Evolutionary conservation across 1,284 basidiomycete genomes (phyloP), one percentile per base, ranked within the genome.

Genomic region (Xanthoconium separans): DNA sequence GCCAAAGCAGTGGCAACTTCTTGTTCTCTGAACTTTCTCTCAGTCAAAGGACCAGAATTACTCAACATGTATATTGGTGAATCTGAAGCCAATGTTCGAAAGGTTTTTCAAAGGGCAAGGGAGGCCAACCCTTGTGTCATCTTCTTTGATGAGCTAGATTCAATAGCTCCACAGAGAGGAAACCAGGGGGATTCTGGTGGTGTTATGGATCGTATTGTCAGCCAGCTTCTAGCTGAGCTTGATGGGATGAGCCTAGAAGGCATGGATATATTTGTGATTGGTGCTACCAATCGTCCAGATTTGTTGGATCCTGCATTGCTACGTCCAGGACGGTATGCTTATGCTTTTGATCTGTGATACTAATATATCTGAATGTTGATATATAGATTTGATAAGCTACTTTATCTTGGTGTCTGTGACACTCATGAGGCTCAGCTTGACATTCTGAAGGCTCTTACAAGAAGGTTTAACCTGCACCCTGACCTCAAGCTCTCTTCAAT

Each of bases 11-110:
- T 97, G 31, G 95, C 95, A 8, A 95, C 93, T 0, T 93, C 93
- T 2, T 95, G 90, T 65, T 89, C 93, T 15, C 80, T 97, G 62
- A 95, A 95, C 66, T 95, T 95, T 72, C 88, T 95, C 70, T 93
- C 91, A n/a, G 89, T 99, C 66, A 98, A 98, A 69, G 96, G 96
- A 0, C 96, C 96, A 1, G 95, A 98, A 65, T 78, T 99, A 31
- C 83, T 96, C 42, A 97, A 97, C 70, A 97, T 98, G 85, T 98
- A 98, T 72, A 98, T 99, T 64, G 96, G 96, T 60, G 96, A 99
- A 76, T 97, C 95, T 7, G 97, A 99, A 71, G 92, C 95, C 34
- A 95, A 96, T 66, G 93, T 99, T 34, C 87, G 97, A 12, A 80
- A 88, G 7, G 85, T 99, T 2, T 99, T 99, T 69, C 89, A 93